These are phyloP conservation scores for Yarrowia phangngaensis DNA, from an alignment of 805 yeast species.

Conservation along the genomic window DNA sequence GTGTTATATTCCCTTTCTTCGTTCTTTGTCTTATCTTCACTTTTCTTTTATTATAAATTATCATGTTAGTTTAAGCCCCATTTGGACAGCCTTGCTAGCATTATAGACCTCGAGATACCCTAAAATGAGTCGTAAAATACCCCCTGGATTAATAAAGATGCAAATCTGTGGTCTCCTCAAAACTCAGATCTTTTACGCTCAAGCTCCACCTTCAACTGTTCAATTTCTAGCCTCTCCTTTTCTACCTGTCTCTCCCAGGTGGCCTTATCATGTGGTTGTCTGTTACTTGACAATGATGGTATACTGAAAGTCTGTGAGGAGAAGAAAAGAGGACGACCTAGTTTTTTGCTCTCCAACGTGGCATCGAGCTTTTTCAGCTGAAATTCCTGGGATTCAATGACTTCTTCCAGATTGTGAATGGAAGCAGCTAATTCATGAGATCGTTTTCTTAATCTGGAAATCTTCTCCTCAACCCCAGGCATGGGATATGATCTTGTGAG, in stretches of 20 bases:
- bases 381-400: conserved; percentile 45
- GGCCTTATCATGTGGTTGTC: conserved; percentile 26
- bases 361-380: conserved; percentile 37
- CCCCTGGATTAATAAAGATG: too few species aligned
- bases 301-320: conserved; percentile 4
- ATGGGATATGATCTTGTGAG: conserved; percentile 41
- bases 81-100: too few species aligned
- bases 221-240: conserved; percentile 29
- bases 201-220: conserved; percentile 28
- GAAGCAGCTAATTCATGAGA: conserved; percentile 42
- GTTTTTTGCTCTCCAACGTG: conserved; percentile 27
- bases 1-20: conserved; percentile 1
- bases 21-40: conserved; percentile 27
- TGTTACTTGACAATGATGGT: conserved; percentile 13
- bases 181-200: neutral
- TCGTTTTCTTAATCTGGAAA: conserved; percentile 36
- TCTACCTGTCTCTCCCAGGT: conserved; percentile 28
- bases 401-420: conserved; percentile 44
- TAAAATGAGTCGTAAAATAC: too few species aligned
- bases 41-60: conserved; percentile 12
- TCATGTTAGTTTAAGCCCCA: too few species aligned
- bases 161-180: too few species aligned
- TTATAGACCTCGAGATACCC: too few species aligned
- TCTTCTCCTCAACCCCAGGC: conserved; percentile 40
- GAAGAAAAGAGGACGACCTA: conserved; percentile 11